Percentiles rank a stretch among this genome's conserved stretches.
These are phyloP conservation scores for Purshia tridentata DNA, from an alignment of 306 rosid genomes.

Conservation along the genomic window DNA sequence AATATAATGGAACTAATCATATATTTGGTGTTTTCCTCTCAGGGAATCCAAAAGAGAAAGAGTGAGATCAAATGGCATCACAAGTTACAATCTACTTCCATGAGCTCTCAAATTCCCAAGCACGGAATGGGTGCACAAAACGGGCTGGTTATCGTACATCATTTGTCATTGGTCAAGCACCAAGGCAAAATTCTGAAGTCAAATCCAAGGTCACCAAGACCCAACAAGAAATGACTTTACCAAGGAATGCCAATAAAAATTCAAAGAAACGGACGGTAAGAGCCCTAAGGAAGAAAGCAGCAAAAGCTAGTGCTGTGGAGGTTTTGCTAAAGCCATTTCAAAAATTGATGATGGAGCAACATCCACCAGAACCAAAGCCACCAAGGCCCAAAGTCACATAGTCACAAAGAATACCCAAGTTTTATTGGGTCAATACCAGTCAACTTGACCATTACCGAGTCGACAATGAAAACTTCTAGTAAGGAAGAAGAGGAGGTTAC, in stretches of 20 bases:
- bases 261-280: background rate
- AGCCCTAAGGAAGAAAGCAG: background rate
- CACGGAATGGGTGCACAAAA: background rate
- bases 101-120: background rate
- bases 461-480: no score
- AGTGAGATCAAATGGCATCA: background rate
- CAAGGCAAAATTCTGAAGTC: no score
- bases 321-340: no score
- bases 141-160: background rate
- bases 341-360: no score
- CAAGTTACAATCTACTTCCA: background rate
- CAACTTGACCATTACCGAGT: no score
- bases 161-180: background rate
- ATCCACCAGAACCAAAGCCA: no score
- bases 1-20: no score
- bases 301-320: background rate
- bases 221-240: background rate
- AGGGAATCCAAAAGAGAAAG: no score
- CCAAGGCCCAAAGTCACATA: no score
- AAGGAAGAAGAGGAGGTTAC: no score
- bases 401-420: no score
- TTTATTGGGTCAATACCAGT: no score
- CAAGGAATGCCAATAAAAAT: background rate
- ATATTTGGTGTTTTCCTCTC: background rate
- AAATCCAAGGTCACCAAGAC: background rate